Evolutionary conservation across 1,284 basidiomycete genomes (phyloP).

Genomic region (Malassezia pachydermatis): DNA sequence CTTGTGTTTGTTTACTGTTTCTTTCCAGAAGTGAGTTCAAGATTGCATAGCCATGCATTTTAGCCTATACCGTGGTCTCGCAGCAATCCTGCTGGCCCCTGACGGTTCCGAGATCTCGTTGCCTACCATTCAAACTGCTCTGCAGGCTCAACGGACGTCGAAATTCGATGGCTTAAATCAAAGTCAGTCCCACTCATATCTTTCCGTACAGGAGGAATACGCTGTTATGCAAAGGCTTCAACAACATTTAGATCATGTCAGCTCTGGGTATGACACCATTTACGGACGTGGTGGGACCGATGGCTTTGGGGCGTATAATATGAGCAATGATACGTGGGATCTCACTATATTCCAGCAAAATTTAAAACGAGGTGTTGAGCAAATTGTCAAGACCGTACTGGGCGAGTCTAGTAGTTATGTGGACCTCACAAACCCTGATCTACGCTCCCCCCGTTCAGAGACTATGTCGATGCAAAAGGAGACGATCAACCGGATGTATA

Average conservation of each 20-base stretch:
- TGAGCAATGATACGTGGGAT: constrained; percentile 10
- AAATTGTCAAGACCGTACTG: constrained; percentile 13
- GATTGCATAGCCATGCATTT: constrained; percentile 1
- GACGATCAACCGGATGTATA: constrained; percentile 9
- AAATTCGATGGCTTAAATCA: not conserved
- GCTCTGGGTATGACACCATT: constrained; percentile 3
- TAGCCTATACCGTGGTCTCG: constrained; percentile 9
- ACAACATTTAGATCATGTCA: constrained; percentile 12
- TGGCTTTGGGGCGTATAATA: constrained; percentile 10
- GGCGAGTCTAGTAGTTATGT: not conserved
- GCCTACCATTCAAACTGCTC: constrained; percentile 3
- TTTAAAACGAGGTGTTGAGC: constrained; percentile 14
- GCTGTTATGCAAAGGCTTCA: constrained; percentile 12
- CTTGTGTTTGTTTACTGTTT: not conserved
- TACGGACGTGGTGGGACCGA: constrained; percentile 13
- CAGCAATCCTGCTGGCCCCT: constrained; percentile 10
- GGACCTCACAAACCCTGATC: not conserved
- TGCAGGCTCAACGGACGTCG: constrained; percentile 10
- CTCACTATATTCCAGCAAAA: constrained; percentile 13
- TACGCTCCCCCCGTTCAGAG: not conserved
- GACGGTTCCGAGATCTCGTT: constrained; percentile 13
- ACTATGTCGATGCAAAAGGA: constrained; percentile 10
- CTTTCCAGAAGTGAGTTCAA: not conserved
- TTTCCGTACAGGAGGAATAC: constrained; percentile 9
- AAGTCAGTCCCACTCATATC: not conserved